Conservation (phyloP, 2,329 filamentous ascomycete species). For the Alternaria rosae region DNA sequence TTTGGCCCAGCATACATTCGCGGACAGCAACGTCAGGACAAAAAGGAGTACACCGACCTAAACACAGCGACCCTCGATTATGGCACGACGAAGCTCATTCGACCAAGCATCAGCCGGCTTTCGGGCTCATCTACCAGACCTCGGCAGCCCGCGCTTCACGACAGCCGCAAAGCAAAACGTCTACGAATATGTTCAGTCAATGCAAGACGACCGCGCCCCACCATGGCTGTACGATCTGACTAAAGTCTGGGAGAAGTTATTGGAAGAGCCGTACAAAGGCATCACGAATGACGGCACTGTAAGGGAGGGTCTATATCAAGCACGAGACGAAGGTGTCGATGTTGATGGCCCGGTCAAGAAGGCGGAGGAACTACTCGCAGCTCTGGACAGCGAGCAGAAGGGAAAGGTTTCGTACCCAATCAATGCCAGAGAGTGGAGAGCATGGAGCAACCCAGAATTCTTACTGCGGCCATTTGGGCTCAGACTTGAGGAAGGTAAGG, state of each 20-base stretch:
- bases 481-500: constrained; percentile 68
- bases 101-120: constrained; percentile 52
- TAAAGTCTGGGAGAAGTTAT: constrained; percentile 48
- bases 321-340: constrained; percentile 70
- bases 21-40: neutral
- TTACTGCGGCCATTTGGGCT: constrained; percentile 73
- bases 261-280: constrained; percentile 72
- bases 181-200: constrained; percentile 67
- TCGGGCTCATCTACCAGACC: constrained; percentile 68
- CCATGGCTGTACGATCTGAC: constrained; percentile 66
- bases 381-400: constrained; percentile 60
- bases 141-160: constrained; percentile 67
- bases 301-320: constrained; percentile 61
- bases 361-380: constrained; percentile 56
- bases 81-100: constrained; percentile 32
- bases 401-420: constrained; percentile 65
- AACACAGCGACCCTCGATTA: constrained; percentile 1
- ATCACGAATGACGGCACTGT: constrained; percentile 72
- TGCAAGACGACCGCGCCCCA: constrained; percentile 65
- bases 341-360: constrained; percentile 65
- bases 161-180: constrained; percentile 69
- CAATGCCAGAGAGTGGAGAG: constrained; percentile 75
- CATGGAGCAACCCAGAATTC: constrained; percentile 77
- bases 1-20: neutral
- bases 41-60: neutral